Evolutionary conservation across 169 alveolate species (phyloP), one percentile per base, ranked within the genome.

Genomic region (Cryptosporidium andersoni): DNA sequence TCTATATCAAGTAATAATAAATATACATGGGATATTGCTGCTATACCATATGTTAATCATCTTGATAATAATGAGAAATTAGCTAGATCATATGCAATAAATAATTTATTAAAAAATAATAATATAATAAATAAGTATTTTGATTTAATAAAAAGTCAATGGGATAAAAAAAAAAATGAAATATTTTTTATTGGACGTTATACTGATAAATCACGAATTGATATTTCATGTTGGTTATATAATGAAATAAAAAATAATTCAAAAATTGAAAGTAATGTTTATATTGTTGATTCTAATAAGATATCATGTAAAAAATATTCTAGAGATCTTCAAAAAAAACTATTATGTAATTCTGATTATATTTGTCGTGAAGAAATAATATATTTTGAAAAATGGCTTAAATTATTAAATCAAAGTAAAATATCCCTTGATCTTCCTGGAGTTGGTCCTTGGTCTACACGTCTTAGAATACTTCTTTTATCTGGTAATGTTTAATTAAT

Each of bases 391-490:
- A 55, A 67, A 1, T 67, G 82, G 82, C 14, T 67, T 5, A 1
- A 9, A 56, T 40, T 14, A 67, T 25, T 39, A n/a, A 9, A 25
- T 36, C 36, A 12, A 25, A 67, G 82, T 45, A 67, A 53, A 67
- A 39, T 67, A 37, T 67, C 82, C 9, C 66, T 67, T 39, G 82
- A 67, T n/a, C 42, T 67, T 4, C 45, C 82, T 56, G 82, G 82
- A 42, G 82, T 67, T 39, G 82, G 82, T n/a, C 82, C 82, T 12
- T 67, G 82, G 82, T 67, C 82, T 1, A 67, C 51, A 16, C 37
- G 82, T n/a, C 82, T 67, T 43, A 34, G 82, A 52, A 67, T 52
- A 11, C 55, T 67, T n/a, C n/a, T 67, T 40, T 45, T 67, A 2
- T 48, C 43, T 16, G 82, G 82, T 67, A 67, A 67, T 25, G 82